Evolutionary conservation across 2,329 filamentous ascomycete genomes (phyloP).

Genomic region (Aspergillus felis): DNA sequence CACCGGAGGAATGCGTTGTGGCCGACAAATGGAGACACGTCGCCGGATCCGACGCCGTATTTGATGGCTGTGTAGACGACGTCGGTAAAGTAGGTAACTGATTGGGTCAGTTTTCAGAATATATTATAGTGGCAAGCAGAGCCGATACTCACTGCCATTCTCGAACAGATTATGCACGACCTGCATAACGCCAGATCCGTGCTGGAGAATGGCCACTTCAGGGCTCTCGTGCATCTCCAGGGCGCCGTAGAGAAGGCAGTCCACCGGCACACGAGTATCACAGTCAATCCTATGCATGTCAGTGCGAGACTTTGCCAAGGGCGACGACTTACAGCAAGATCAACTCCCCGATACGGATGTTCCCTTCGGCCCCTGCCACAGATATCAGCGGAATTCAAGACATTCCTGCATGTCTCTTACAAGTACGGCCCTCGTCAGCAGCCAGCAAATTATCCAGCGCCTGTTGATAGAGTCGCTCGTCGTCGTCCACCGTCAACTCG

Average conservation of each 20-base stretch:
- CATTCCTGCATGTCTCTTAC: not conserved
- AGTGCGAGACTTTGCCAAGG: not conserved
- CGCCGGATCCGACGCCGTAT: constrained; percentile 67
- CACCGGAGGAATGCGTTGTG: constrained; percentile 74
- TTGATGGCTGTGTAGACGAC: constrained; percentile 71
- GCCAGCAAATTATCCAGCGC: constrained; percentile 45
- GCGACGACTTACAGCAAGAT: constrained; percentile 51
- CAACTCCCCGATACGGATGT: constrained; percentile 79
- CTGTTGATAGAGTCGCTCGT: constrained; percentile 38
- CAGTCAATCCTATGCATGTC: constrained; percentile 52
- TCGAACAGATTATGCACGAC: constrained; percentile 70
- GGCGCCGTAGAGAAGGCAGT: constrained; percentile 66
- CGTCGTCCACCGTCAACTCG: constrained; percentile 28
- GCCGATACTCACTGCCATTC: constrained; percentile 49
- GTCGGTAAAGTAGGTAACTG: constrained; percentile 71
- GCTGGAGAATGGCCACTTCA: constrained; percentile 68
- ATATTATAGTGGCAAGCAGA: not conserved
- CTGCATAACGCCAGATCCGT: constrained; percentile 72
- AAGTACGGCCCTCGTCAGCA: constrained; percentile 36
- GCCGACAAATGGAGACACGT: constrained; percentile 71
- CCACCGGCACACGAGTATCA: constrained; percentile 64
- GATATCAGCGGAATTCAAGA: constrained; percentile 30
- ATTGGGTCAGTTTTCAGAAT: not conserved
- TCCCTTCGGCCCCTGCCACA: constrained; percentile 66
- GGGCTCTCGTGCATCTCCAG: constrained; percentile 68